Base-by-base conservation (phyloP, 2,329 filamentous ascomycete species). In the Phoma sp. region DNA sequence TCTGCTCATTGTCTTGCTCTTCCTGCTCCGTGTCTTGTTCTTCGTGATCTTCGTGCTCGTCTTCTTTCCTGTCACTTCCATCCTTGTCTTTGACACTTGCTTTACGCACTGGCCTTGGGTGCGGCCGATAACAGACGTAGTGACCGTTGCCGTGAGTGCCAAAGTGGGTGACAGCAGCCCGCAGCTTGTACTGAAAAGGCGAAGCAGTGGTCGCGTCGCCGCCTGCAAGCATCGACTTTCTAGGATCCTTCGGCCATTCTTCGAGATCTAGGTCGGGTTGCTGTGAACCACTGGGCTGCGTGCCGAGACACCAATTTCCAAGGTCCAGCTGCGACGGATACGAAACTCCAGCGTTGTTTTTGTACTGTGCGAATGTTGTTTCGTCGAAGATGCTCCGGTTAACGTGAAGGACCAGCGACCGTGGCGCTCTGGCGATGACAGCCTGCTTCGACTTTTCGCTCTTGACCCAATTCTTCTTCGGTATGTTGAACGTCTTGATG, bases 81-180 rank as follows among this genome's bases (percentile, higher is more conserved):
- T 32, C 25, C 32, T 17, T 35, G n/a, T 33, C 29, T 21, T 17
- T 17, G 13, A 25, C 27, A 25, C n/a, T 27, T 6, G 43, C 39
- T 32, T 55, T 50, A 17, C 43, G 37, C 10, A 47, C 37, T 10
- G 38, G 37, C 40, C 22, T 59, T 19, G 85, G 81, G 67, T 91
- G 88, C 67, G 89, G 90, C 46, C 91, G 85, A 74, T 95, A 96
- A 72, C 92, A 96, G 35, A 97, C 87, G 66, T 99, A 98, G 76
- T 99, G 95, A 0, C 95, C 95, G 66, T 96, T 96, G 59, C 97
- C 92, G 73, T 98, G 95, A 29, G 90, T 84, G 4, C 95, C 95
- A 58, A 90, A 91, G 71, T 98, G 95, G 1, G 92, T 95, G 9
- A 98, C 85, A 0, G 94, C 90, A 27, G 93, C 92, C 48, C 89